phyloP scores from a whole-genome alignment of 306 rosid species.

The Quercus robur region DNA sequence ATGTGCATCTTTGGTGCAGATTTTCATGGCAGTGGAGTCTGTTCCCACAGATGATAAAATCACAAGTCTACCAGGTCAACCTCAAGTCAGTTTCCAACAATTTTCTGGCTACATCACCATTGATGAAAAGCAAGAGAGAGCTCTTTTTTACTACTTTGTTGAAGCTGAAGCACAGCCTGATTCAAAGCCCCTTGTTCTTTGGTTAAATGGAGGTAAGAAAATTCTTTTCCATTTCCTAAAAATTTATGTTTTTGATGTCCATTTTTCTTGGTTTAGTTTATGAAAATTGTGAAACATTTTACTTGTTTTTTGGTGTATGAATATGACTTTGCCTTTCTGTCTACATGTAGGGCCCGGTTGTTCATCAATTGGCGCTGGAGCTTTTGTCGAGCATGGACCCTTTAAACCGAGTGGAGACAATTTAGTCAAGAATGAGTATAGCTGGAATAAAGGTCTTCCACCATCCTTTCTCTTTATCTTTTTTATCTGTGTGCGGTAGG shows the following conservation, averaged over 20 bases:
- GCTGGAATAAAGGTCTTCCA: conserved; percentile 62
- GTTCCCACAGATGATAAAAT: conserved; percentile 43
- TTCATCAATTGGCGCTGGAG: conserved; percentile 74
- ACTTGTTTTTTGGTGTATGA: too few relatives aligned
- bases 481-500: background rate
- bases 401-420: conserved; percentile 49
- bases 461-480: background rate
- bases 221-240: background rate
- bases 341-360: conserved; percentile 66
- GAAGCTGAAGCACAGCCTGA: conserved; percentile 66
- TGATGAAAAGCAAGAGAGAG: conserved; percentile 53
- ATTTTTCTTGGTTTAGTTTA: conserved; percentile 1
- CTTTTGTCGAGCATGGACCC: conserved; percentile 70
- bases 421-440: conserved; percentile 45
- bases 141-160: conserved; percentile 78
- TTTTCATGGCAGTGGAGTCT: conserved; percentile 21
- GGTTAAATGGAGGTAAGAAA: conserved; percentile 65
- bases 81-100: conserved; percentile 61
- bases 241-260: background rate
- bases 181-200: conserved; percentile 82
- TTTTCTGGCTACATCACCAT: conserved; percentile 70
- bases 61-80: conserved; percentile 66
- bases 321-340: too few relatives aligned
- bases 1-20: background rate
- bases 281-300: too few relatives aligned